Evolutionary conservation across 176 grass and related monocot species (phyloP).

Genomic region (Zea mays): DNA sequence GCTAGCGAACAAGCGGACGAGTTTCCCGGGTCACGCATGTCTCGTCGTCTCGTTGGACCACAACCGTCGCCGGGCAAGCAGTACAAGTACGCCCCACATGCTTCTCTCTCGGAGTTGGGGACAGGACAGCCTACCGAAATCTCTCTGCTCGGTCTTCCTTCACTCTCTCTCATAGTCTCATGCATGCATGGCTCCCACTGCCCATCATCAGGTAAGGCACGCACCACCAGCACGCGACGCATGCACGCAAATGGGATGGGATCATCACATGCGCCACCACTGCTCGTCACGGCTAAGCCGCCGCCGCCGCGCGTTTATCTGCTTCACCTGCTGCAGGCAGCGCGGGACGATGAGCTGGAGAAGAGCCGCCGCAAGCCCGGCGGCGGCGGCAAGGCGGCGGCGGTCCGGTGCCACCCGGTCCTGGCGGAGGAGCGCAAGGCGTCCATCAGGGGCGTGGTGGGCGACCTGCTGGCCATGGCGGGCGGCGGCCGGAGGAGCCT

Average conservation of each 20-base stretch:
- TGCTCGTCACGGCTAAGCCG: background rate
- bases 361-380: background rate
- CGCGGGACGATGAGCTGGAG: background rate
- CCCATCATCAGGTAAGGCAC: constrained; percentile 15
- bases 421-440: constrained; percentile 53
- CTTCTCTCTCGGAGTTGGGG: too few relatives aligned
- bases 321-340: background rate
- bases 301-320: background rate
- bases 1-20: too few relatives aligned
- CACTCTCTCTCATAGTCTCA: too few relatives aligned
- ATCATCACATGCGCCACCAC: too few relatives aligned
- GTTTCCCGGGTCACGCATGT: too few relatives aligned
- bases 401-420: constrained; percentile 62
- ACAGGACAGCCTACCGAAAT: too few relatives aligned
- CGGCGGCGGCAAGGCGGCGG: background rate
- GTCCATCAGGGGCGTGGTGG: constrained; percentile 75
- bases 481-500: constrained; percentile 36
- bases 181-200: constrained; percentile 21
- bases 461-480: constrained; percentile 39
- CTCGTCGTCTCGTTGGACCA: too few relatives aligned
- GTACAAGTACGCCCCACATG: too few relatives aligned
- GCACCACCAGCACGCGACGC: too few relatives aligned
- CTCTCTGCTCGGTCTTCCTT: too few relatives aligned
- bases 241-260: too few relatives aligned
- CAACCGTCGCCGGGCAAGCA: too few relatives aligned